Evolutionary conservation across 768 basidiomycete species (phyloP).

Genomic region (Ephemerocybe angulata): DNA sequence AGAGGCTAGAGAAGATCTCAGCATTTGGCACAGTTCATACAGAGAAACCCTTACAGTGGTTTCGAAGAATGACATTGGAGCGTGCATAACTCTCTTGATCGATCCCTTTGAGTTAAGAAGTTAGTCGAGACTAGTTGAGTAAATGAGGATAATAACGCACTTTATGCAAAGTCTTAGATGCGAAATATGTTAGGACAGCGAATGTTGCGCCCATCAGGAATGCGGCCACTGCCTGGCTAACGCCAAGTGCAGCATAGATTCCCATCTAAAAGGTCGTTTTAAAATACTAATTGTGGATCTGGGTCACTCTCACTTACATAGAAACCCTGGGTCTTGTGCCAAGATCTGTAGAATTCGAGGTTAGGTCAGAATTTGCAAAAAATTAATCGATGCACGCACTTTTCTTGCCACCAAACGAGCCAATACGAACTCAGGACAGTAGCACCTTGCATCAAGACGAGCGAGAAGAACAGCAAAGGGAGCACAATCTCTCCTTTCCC

Average conservation of each 20-base stretch:
- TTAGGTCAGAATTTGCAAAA: too few relatives aligned
- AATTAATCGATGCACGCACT: slow-evolving; percentile 38
- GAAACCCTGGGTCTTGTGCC: slow-evolving; percentile 50
- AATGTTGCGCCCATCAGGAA: slow-evolving; percentile 67
- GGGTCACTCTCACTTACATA: too few relatives aligned
- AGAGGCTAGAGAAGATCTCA: slow-evolving; percentile 46
- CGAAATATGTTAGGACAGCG: slow-evolving; percentile 71
- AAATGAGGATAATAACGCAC: slow-evolving; percentile 27
- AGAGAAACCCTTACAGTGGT: slow-evolving; percentile 51
- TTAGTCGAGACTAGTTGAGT: background rate
- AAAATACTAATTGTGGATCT: too few relatives aligned
- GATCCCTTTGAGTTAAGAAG: slow-evolving; percentile 41
- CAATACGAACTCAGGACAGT: slow-evolving; percentile 73
- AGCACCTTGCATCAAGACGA: slow-evolving; percentile 66
- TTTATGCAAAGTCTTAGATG: slow-evolving; percentile 65
- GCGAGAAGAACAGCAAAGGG: slow-evolving; percentile 58
- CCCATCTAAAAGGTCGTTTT: slow-evolving; percentile 96
- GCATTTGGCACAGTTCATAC: background rate
- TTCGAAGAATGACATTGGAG: slow-evolving; percentile 90
- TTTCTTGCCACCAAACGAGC: slow-evolving; percentile 86
- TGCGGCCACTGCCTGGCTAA: slow-evolving; percentile 61
- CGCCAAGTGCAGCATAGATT: slow-evolving; percentile 71
- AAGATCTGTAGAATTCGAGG: slow-evolving; percentile 40
- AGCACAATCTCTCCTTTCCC: slow-evolving; percentile 64
- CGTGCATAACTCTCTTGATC: slow-evolving; percentile 69